Evolutionary conservation across 1,284 basidiomycete species (phyloP).

Genomic region (Cryptococcus depauperatus): DNA sequence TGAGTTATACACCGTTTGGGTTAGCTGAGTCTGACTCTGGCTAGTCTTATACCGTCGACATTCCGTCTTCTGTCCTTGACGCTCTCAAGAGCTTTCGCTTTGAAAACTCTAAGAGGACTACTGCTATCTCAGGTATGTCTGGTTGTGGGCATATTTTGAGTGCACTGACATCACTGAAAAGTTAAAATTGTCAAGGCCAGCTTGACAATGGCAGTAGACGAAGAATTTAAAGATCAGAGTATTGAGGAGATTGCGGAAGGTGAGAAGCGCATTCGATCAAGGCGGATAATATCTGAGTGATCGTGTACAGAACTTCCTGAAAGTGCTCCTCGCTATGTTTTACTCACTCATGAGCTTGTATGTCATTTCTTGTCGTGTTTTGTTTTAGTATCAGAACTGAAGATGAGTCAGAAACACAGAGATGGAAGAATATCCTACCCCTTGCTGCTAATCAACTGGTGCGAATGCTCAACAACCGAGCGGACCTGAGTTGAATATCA

Average conservation of each 20-base stretch:
- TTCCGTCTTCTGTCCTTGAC: slow-evolving; percentile 65
- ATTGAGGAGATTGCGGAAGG: slow-evolving; percentile 80
- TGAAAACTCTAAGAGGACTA: slow-evolving; percentile 56
- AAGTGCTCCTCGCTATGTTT: slow-evolving; percentile 76
- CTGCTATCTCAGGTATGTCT: slow-evolving; percentile 56
- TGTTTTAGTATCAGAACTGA: background rate
- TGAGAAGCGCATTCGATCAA: slow-evolving; percentile 29
- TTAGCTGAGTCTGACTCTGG: too few species aligned
- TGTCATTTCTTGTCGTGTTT: slow-evolving; percentile 7
- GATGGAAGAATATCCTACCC: slow-evolving; percentile 83
- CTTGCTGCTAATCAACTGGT: slow-evolving; percentile 78
- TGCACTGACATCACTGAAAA: background rate
- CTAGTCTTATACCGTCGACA: slow-evolving; percentile 61
- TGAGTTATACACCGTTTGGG: too few species aligned
- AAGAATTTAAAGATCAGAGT: slow-evolving; percentile 63
- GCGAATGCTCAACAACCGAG: slow-evolving; percentile 11
- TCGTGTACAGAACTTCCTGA: slow-evolving; percentile 67
- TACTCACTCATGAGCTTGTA: slow-evolving; percentile 70
- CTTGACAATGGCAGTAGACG: slow-evolving; percentile 71
- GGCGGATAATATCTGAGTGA: background rate
- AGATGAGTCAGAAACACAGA: slow-evolving; percentile 51
- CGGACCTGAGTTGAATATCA: background rate
- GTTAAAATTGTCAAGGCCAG: slow-evolving; percentile 79
- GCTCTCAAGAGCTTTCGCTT: slow-evolving; percentile 76
- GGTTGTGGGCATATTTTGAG: background rate